phyloP scores from a whole-genome alignment of 768 basidiomycete genomes.

The Mycena chlorophos region DNA sequence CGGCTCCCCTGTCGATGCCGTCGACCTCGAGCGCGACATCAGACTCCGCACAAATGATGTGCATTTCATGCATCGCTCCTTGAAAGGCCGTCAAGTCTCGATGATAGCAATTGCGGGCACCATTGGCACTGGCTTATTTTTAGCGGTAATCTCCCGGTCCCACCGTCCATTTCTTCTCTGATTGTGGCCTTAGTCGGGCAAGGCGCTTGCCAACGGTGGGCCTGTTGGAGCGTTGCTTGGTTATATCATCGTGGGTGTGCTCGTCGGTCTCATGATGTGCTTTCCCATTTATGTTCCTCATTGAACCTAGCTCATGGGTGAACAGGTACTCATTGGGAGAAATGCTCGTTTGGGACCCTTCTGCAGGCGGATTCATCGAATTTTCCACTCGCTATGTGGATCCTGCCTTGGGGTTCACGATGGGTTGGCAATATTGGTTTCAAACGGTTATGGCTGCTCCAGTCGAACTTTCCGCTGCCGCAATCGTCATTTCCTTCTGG shows the following conservation, averaged over 20 bases:
- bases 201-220: conserved; percentile 41
- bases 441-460: conserved; percentile 31
- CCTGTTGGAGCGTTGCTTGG: conserved; percentile 47
- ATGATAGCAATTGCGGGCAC: neutral
- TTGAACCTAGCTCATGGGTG: neutral
- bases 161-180: neutral
- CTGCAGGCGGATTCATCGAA: conserved; percentile 29
- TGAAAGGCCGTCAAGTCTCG: neutral
- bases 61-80: neutral
- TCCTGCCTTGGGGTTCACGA: conserved; percentile 36
- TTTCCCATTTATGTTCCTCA: neutral
- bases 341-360: conserved; percentile 30
- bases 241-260: conserved; percentile 40
- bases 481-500: conserved; percentile 43
- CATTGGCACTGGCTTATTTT: neutral
- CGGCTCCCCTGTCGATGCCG: too few relatives aligned
- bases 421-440: conserved; percentile 38
- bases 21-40: too few relatives aligned
- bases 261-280: conserved; percentile 34
- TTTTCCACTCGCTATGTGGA: conserved; percentile 34
- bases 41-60: too few relatives aligned
- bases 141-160: neutral
- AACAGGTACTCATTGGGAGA: conserved; percentile 26
- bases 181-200: conserved; percentile 25
- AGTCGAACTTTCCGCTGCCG: conserved; percentile 37